Base-by-base conservation (phyloP, 1,139 yeast species). In the Debaryomyces subglobosus region DNA sequence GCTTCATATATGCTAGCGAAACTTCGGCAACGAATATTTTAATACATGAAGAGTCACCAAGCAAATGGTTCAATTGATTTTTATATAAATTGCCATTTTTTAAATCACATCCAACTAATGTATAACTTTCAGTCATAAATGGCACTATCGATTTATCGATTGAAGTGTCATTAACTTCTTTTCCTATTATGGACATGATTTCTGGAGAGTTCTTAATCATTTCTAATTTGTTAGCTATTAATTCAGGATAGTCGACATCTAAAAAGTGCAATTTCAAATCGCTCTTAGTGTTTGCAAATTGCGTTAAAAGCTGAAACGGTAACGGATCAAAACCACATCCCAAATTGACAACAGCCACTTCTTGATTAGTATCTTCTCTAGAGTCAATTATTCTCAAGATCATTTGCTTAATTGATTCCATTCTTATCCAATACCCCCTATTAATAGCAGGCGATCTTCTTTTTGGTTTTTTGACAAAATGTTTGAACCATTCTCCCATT, bases 321-420 rank as follows among this genome's bases (percentile, higher is more conserved):
- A 87, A 68, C 3, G 91, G 89, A 62, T 86, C 92, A 61, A 79
- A 89, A 5, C 96, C 96, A 67, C 96, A 88, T 1, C 96, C 96
- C 37, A 89, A 68, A 62, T 88, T 89, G 32, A 89, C 75, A 3
- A 89, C 73, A 30, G 79, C 63, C 20, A 72, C 60, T 0, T 60
- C 52, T 8, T 62, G 56, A 0, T 55, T 56, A 0, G 57, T 59
- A 33, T 62, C 57, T 9, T 51, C 44, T 2, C 50, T 49, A 20
- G 48, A 32, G 8, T 58, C 47, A 3, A 80, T 67, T 16, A 85
- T 81, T 37, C 74, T 68, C 36, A 74, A 61, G 13, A 86, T 74
- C 46, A 82, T 70, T 45, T 68, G 69, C 53, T 82, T 76, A 48
- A 89, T 84, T 6, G 90, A 82, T 58, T 85, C 85, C 84, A 89